These are phyloP conservation scores for Saraca asoca DNA, from an alignment of 331 rosid genomes.

Conservation along the genomic window DNA sequence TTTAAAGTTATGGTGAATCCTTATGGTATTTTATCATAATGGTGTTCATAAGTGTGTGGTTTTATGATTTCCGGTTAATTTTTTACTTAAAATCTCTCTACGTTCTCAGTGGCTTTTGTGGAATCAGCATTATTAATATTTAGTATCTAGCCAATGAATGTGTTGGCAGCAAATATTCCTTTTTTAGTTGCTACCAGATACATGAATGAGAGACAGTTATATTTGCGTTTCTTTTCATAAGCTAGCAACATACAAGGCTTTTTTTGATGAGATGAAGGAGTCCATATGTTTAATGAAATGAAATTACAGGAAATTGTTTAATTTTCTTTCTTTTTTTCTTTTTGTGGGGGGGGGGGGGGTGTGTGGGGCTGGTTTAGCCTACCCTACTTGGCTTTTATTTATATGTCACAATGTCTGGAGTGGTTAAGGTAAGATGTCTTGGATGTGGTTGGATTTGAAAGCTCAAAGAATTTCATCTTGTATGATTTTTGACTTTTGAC, in stretches of 20 bases:
- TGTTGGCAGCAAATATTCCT: not conserved
- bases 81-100: not conserved
- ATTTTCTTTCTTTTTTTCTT: no score
- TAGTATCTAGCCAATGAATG: not conserved
- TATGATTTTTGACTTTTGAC: constrained; percentile 36
- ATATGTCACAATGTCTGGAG: not conserved
- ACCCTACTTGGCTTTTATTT: no score
- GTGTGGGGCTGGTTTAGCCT: no score
- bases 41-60: not conserved
- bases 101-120: not conserved
- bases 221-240: no score
- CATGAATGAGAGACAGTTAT: not conserved
- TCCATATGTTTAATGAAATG: no score
- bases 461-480: constrained; percentile 31
- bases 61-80: not conserved
- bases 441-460: constrained; percentile 20
- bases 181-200: not conserved
- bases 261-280: no score
- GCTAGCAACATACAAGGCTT: no score
- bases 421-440: constrained; percentile 6
- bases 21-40: constrained; percentile 3
- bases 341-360: no score
- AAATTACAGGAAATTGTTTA: no score
- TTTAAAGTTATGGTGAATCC: constrained; percentile 34
- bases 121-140: no score